Evolutionary conservation across 1,284 basidiomycete genomes (phyloP), one percentile per base, ranked within the genome.

Genomic region (Apiotrichum gracile): DNA sequence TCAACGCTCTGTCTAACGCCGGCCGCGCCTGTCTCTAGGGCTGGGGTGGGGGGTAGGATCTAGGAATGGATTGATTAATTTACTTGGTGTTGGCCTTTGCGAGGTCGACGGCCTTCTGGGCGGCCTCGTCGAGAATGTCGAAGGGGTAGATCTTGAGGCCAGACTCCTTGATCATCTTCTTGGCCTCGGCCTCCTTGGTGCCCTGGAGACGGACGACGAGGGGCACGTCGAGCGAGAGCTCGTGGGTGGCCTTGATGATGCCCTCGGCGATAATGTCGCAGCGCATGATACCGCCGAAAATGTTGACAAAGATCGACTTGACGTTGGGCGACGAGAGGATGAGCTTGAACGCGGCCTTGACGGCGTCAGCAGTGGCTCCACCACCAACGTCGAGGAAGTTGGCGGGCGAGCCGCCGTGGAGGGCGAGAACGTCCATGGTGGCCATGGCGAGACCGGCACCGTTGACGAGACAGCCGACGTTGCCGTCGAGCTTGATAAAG

Each of bases 391-490:
- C 94, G 59, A 98, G 82, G 64, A 76, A 98, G 78, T 98, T 98
- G 60, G 96, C 96, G 12, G 96, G 96, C 69, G 92, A 86, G 57
- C 92, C 92, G 52, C 94, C 93, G 72, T 96, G 89, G 54, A 97
- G 80, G 58, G 93, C 85, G 54, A 99, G 82, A 33, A 98, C 94
- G 71, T 99, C 96, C 93, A 99, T 98, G 50, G 96, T 99, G 27
- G 96, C 96, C 96, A 99, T 99, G 50, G 96, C 96, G 57, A 99
- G 81, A 74, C 96, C 96, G 55, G 96, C 96, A 68, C 96, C 96
- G 73, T 99, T 99, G 62, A 99, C 96, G 55, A 99, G 81, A 77
- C 96, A 99, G 39, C 96, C 96, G 61, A 99, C 87, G 78, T 85
- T 90, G 35, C 96, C 96, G 72, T 99, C 96, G 47, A 99, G 86